Percentiles rank a stretch among this genome's conserved stretches.
phyloP scores from a whole-genome alignment of 163 green algal genomes.

The Trebouxia gelatinosa region DNA sequence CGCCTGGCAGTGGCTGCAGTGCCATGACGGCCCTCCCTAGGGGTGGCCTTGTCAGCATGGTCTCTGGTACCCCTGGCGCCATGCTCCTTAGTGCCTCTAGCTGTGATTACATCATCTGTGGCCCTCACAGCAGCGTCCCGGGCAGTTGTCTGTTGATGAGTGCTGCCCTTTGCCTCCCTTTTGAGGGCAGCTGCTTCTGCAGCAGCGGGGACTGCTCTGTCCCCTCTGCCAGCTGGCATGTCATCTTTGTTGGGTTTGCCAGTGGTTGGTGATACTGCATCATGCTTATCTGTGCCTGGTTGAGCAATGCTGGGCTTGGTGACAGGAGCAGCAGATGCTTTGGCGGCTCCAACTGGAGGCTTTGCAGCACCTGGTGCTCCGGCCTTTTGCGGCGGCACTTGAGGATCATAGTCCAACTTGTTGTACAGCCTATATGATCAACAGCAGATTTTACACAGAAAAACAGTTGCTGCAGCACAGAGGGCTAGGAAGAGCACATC shows the following conservation, averaged over 20 bases:
- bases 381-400: not conserved
- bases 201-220: not conserved
- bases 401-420: not conserved
- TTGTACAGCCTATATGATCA: conserved; percentile 18
- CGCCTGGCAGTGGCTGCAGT: no score
- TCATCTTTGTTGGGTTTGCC: no score
- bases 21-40: not conserved
- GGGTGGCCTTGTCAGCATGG: not conserved
- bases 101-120: not conserved
- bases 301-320: no score
- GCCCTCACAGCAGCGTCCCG: not conserved
- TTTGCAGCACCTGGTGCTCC: conserved; percentile 17
- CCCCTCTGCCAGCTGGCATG: no score
- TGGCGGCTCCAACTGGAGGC: conserved; percentile 8
- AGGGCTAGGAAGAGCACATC: not conserved
- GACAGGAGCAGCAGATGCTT: conserved; percentile 20
- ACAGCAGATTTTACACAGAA: not conserved
- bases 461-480: no score
- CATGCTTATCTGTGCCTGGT: not conserved
- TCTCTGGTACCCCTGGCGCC: not conserved
- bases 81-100: not conserved
- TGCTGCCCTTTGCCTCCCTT: no score
- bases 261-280: not conserved
- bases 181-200: not conserved
- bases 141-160: no score